Percentiles rank a stretch among this genome's conserved stretches.
Evolutionary conservation across 2,329 filamentous ascomycete species (phyloP).

Genomic region (Coccinonectria pachysandricola): DNA sequence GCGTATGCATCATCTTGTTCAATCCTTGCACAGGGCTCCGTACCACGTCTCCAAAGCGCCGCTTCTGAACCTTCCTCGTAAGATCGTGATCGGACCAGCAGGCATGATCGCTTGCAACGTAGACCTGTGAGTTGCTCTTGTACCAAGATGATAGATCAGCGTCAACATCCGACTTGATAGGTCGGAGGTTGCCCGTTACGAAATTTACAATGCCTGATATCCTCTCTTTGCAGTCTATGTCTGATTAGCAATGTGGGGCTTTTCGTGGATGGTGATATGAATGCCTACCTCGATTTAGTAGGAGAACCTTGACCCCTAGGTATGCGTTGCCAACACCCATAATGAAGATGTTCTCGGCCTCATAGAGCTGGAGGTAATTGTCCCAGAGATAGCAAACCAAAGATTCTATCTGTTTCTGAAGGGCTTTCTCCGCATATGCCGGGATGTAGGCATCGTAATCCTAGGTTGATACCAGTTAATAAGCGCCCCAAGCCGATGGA

Average conservation of each 20-base stretch:
- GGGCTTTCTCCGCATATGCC: slow-evolving; percentile 31
- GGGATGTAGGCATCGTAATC: slow-evolving; percentile 40
- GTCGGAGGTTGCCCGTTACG: slow-evolving; percentile 64
- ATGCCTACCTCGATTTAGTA: slow-evolving; percentile 60
- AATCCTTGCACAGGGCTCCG: slow-evolving; percentile 39
- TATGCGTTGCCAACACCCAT: slow-evolving; percentile 88
- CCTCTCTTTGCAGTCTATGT: slow-evolving; percentile 50
- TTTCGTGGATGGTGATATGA: slow-evolving; percentile 1
- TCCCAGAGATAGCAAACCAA: slow-evolving; percentile 88
- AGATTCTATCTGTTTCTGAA: slow-evolving; percentile 56
- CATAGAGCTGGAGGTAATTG: slow-evolving; percentile 79
- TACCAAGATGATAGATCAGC: slow-evolving; percentile 72
- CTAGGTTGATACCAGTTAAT: slow-evolving; percentile 15
- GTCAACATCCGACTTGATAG: slow-evolving; percentile 70
- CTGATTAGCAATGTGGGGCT: slow-evolving; percentile 6
- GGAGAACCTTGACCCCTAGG: slow-evolving; percentile 67
- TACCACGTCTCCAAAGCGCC: slow-evolving; percentile 49
- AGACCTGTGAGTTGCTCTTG: slow-evolving; percentile 68
- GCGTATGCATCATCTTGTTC: slow-evolving; percentile 45
- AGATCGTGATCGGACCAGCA: slow-evolving; percentile 61
- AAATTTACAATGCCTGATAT: slow-evolving; percentile 72
- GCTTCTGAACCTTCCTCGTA: slow-evolving; percentile 47
- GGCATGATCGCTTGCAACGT: slow-evolving; percentile 62
- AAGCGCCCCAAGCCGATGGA: too few relatives aligned
- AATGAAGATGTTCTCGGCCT: slow-evolving; percentile 66